Base-by-base conservation (phyloP, 2,329 filamentous ascomycete genomes). In the Cytospora piceicola region DNA sequence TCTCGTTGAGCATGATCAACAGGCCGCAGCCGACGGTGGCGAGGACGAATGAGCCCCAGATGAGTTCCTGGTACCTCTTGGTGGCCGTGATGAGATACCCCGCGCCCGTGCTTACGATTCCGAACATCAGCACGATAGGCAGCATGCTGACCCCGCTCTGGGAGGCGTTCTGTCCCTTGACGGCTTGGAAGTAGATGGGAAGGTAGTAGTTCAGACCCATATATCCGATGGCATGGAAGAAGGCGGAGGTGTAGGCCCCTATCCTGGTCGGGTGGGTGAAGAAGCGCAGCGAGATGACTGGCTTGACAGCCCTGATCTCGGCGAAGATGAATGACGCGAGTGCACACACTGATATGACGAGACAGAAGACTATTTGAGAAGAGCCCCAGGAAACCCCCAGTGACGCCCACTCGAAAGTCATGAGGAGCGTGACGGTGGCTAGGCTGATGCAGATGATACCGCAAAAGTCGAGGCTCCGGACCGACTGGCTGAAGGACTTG, bases 41-140 rank as follows among this genome's bases (percentile, higher is more conserved):
- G 15, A 64, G 34, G 0, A 64, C 34, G 24, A 60, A 64, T 0
- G 55, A 52, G 2, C 32, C 62, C 5, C 62, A 64, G 32, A 64
- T 64, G 2, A 64, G 46, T 27, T 56, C 29, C 27, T 46, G 62
- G 14, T 62, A 65, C 6, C 29, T 62, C 42, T 63, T 65, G 1
- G 63, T 65, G 17, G 29, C 39, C 7, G 63, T 65, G 32, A 65
- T 65, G 34, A 65, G 52, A 17, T 65, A 65, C 0, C 63, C 63
- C 11, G 57, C 58, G 4, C 58, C 63, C 0, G 63, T 65, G 22
- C 63, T 65, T 1, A 86, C 78, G 54, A 90, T 86, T 0, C 87
- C 82, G 53, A 89, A 88, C 0, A 87, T 82, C n/a, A 90, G 74
- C 73, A 71, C 36, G 71, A 24, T 30, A 72, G 75, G 74, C 55